Conservation (phyloP, 306 rosid genomes). For the Alnus glutinosa region DNA sequence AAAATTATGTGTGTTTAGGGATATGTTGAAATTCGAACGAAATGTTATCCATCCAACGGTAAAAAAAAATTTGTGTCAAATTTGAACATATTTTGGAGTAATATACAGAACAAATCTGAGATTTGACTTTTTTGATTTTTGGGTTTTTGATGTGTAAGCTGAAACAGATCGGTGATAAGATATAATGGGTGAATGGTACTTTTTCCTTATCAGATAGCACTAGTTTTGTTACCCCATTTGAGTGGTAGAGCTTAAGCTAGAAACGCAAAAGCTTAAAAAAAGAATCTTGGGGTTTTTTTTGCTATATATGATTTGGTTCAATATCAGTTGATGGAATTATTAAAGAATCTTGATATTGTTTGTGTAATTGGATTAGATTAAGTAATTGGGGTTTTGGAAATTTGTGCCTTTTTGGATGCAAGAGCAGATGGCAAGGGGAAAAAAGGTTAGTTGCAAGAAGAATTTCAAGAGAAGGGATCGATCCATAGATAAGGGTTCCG, state of each 20-base stretch:
- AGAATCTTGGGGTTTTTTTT: neutral
- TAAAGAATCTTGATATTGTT: conserved; percentile 12
- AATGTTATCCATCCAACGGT: neutral
- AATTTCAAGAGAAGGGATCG: conserved; percentile 42
- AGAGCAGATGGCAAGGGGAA: conserved; percentile 90
- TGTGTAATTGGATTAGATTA: conserved; percentile 23
- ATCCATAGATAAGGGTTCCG: conserved; percentile 59
- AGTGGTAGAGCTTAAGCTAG: conserved; percentile 10
- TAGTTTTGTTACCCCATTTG: conserved; percentile 13
- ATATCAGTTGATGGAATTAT: conserved; percentile 16
- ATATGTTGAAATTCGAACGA: neutral
- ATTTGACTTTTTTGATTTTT: conserved; percentile 9
- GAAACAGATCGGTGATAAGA: conserved; percentile 49
- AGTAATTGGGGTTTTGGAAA: conserved; percentile 13
- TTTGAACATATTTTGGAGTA: neutral
- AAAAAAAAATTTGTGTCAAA: neutral
- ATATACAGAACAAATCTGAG: conserved; percentile 30
- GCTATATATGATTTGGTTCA: conserved; percentile 3
- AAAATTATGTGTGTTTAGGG: neutral
- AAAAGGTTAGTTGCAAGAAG: conserved; percentile 54
- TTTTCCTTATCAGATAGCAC: conserved; percentile 7
- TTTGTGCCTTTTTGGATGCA: conserved; percentile 30
- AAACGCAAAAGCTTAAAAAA: neutral
- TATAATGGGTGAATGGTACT: conserved; percentile 30
- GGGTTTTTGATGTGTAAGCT: conserved; percentile 11